Base-by-base conservation (phyloP, 768 basidiomycete species). In the Chlorophyllum brunneum region DNA sequence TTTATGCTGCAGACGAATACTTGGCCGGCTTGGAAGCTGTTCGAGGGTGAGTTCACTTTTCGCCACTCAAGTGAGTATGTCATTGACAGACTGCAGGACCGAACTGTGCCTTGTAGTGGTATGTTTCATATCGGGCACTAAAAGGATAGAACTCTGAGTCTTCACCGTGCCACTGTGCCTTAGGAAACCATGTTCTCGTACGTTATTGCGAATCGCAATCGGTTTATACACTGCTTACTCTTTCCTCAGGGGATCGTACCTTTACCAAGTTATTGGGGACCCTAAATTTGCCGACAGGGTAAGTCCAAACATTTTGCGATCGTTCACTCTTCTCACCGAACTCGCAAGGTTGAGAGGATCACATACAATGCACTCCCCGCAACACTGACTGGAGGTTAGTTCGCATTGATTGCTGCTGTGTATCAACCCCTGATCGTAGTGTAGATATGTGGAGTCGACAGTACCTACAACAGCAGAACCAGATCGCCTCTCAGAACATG, bases 171-270 rank as follows among this genome's bases (percentile, higher is more conserved):
- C 4, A 18, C 5, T 49, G 16, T 20, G n/a, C 40, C 34, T 1
- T 46, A 79, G 78, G 80, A 81, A 73, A 77, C 79, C 4, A 80
- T 82, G 79, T 80, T 80, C 63, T 80, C 79, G 76, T 78, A 56
- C 42, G 77, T 70, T 4, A 13, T 6, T 39, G n/a, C 23, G 9
- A 18, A 23, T 16, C 18, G 2, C 18, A n/a, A 16, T 37, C 44
- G 18, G 16, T 30, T 34, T 15, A 16, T 27, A 34, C 26, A 22
- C 18, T 15, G 15, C 2, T 45, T 6, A 53, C 4, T 29, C 2
- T n/a, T 39, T 29, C 18, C 11, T 2, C 54, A 80, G 79, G 10
- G 79, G 78, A 13, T 79, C 78, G 15, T 81, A 72, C 58, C 66
- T 81, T 2, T 80, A 78, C 54, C 81, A 81, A 65, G 69, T 80